Evolutionary conservation across 208 protist genomes (phyloP).

Genomic region (Borovskyia barvae): DNA sequence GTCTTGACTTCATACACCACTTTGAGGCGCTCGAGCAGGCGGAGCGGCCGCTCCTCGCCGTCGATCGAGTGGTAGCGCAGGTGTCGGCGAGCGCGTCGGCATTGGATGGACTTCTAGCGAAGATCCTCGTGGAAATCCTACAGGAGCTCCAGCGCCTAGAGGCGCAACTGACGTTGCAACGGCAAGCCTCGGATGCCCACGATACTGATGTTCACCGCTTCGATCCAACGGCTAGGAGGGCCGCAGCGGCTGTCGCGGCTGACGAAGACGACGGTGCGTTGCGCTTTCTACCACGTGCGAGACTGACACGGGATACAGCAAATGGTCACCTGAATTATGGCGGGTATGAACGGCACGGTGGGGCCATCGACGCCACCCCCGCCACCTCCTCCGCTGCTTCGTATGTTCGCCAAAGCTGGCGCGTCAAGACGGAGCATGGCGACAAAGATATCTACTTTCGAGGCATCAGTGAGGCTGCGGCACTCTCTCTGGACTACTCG

Average conservation of each 20-base stretch:
- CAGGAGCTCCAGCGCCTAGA: constrained; percentile 61
- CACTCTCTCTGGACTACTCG: constrained; percentile 28
- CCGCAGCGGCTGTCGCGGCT: not conserved
- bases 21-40: constrained; percentile 54
- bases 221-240: not conserved
- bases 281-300: constrained; percentile 30
- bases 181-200: not conserved
- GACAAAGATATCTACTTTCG: constrained; percentile 37
- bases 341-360: not conserved
- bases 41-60: constrained; percentile 29
- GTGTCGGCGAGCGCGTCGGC: constrained; percentile 25
- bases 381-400: not conserved
- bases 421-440: constrained; percentile 16
- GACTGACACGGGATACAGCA: constrained; percentile 9
- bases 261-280: constrained; percentile 22
- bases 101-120: constrained; percentile 55
- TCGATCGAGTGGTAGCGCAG: constrained; percentile 56
- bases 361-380: not conserved
- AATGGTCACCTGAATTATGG: constrained; percentile 28
- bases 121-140: constrained; percentile 64
- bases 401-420: constrained; percentile 31
- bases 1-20: constrained; percentile 71
- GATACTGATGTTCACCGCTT: too few species aligned
- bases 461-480: constrained; percentile 31
- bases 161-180: too few species aligned